Conservation (phyloP, 2,329 filamentous ascomycete genomes). For the Fusarium sp. region DNA sequence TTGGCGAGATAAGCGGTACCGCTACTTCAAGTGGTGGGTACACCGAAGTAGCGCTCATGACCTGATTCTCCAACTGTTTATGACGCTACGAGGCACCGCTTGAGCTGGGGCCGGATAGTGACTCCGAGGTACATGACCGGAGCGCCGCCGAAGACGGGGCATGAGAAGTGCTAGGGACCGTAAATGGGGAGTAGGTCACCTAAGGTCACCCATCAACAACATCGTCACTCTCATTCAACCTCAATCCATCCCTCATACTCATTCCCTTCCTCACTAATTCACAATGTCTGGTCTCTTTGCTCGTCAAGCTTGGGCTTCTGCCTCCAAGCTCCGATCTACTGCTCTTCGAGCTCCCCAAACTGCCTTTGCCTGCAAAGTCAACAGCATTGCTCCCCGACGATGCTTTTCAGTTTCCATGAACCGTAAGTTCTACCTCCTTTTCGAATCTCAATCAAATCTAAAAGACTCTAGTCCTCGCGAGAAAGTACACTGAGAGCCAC, state of each 20-base stretch:
- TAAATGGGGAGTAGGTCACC: constrained; percentile 12
- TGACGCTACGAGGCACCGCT: constrained; percentile 21
- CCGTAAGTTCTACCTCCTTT: constrained; percentile 14
- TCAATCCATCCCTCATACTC: neutral
- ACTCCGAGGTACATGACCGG: constrained; percentile 36
- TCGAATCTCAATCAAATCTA: neutral
- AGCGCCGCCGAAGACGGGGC: constrained; percentile 23
- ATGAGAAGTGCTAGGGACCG: neutral
- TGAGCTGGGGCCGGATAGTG: constrained; percentile 30
- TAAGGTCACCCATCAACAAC: constrained; percentile 11
- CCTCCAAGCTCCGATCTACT: constrained; percentile 36
- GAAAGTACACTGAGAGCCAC: constrained; percentile 83
- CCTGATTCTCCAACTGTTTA: constrained; percentile 31
- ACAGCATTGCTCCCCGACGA: constrained; percentile 30
- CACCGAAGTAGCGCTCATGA: constrained; percentile 1
- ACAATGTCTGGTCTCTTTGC: constrained; percentile 40
- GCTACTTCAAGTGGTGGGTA: neutral
- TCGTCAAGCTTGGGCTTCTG: constrained; percentile 38
- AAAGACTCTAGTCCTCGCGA: constrained; percentile 26
- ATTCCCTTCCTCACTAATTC: neutral
- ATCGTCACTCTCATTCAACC: neutral
- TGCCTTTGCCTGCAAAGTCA: constrained; percentile 25
- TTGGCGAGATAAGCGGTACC: constrained; percentile 24
- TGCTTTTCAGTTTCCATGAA: constrained; percentile 40
- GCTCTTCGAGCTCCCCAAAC: constrained; percentile 31